Evolutionary conservation across 805 yeast genomes (phyloP), one percentile per base, ranked within the genome.

Genomic region (Saccharomycopsis lassenensis): DNA sequence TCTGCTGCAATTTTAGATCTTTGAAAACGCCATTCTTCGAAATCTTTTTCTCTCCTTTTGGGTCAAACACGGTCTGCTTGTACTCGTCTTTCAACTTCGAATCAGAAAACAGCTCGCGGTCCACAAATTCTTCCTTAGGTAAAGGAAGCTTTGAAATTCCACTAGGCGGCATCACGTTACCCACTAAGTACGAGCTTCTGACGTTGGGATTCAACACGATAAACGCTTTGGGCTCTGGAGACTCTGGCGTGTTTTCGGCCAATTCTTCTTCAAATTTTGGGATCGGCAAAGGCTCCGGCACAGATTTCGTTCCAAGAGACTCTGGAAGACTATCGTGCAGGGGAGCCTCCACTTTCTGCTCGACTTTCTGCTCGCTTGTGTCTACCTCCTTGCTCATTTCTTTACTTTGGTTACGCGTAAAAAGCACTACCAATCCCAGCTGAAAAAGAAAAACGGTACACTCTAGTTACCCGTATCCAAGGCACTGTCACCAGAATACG

Each of bases 11-110:
- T 3, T 26, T 30, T 2, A 22, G 15, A 20, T 40, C 40, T 18
- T 12, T 26, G 19, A 43, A 40, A 21, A 29, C 24, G 19, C 46
- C 46, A 29, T 40, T 43, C 27, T 43, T 40, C 11, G 46, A 40
- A 6, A 43, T 43, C 33, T 43, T 43, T 18, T 35, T 35, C 26
- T 43, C 46, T 4, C 46, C 46, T n/a, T 29, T 7, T 6, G 28
- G 24, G 30, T 43, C 46, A 14, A 34, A 34, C 27, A 22, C 34
- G 8, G 18, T 30, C 22, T 43, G 46, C 8, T 34, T 15, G 19
- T 37, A 43, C 31, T 43, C 46, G 28, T 43, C 46, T 12, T 31
- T 25, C n/a, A 19, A 40, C 3, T 20, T n/a, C 3, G 40, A 18
- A 10, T 44, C 42, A 27, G 33, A 41, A 21, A 17, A 33, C 24